Conservation (phyloP, 176 grass and related monocot species). For the bread wheat (Triticum aestivum) region DNA sequence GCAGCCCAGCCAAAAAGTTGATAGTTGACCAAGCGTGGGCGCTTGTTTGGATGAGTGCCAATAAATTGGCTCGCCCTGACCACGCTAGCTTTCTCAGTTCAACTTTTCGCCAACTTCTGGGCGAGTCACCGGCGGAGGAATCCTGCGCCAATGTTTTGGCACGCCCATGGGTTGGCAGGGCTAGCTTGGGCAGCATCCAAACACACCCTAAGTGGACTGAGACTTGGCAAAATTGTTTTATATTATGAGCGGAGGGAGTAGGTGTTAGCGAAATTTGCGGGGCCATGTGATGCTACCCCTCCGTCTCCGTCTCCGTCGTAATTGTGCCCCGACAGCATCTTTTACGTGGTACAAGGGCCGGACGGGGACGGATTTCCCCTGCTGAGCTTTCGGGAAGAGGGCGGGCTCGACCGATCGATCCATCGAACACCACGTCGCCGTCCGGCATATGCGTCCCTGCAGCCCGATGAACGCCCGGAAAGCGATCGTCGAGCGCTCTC, state of each 20-base stretch:
- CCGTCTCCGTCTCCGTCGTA: not conserved
- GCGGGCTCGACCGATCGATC: not conserved
- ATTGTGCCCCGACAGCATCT: slow-evolving; percentile 18
- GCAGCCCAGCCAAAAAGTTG: no score
- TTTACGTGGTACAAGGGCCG: not conserved
- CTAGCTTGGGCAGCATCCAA: no score
- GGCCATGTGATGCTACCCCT: not conserved
- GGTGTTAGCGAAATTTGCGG: not conserved
- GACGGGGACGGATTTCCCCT: not conserved
- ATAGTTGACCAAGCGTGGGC: no score
- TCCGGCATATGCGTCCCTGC: slow-evolving; percentile 34
- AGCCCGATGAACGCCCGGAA: slow-evolving; percentile 21
- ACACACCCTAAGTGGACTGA: no score
- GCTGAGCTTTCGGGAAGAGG: slow-evolving; percentile 30
- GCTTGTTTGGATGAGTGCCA: no score
- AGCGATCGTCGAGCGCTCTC: slow-evolving; percentile 29
- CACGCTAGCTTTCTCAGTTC: no score
- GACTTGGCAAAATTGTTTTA: no score
- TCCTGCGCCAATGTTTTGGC: no score
- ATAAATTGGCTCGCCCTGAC: no score
- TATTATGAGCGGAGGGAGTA: not conserved
- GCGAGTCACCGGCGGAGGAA: no score
- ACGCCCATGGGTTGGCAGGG: no score
- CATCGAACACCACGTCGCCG: slow-evolving; percentile 19
- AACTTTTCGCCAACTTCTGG: no score